These are phyloP conservation scores for Kwoniella heveanensis DNA, from an alignment of 768 basidiomycete species.

Conservation along the genomic window DNA sequence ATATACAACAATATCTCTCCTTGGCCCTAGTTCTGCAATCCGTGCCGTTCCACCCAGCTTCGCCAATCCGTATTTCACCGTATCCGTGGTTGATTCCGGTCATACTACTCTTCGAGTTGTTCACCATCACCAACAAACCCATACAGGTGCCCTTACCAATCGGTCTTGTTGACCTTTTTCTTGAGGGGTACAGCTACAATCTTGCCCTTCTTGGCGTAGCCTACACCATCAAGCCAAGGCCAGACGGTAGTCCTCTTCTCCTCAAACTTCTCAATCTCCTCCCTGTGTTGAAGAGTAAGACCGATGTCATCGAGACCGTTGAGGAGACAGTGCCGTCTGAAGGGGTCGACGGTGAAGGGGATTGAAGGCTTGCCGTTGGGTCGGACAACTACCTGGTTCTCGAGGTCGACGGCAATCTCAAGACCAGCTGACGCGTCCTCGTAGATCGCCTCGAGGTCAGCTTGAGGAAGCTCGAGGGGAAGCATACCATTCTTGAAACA, in stretches of 20 bases:
- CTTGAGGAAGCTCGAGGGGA: conserved; percentile 70
- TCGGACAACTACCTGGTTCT: conserved; percentile 72
- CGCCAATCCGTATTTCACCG: too few relatives aligned
- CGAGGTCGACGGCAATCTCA: conserved; percentile 81
- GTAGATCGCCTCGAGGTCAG: conserved; percentile 70
- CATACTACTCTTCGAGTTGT: too few relatives aligned
- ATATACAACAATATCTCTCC: conserved; percentile 2
- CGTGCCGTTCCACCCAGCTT: background rate
- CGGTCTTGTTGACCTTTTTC: conserved; percentile 47
- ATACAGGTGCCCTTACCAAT: conserved; percentile 50
- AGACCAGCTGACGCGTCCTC: conserved; percentile 74
- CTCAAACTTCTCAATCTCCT: conserved; percentile 78
- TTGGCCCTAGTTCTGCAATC: background rate
- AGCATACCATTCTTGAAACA: conserved; percentile 94
- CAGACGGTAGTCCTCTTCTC: conserved; percentile 71
- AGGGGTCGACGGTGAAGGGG: conserved; percentile 78
- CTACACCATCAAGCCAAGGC: conserved; percentile 97
- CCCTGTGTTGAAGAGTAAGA: conserved; percentile 79
- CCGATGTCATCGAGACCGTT: conserved; percentile 97
- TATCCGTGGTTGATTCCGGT: too few relatives aligned
- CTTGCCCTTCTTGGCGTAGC: conserved; percentile 70
- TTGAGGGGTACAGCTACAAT: conserved; percentile 50
- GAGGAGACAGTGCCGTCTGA: conserved; percentile 88
- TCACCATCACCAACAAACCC: background rate
- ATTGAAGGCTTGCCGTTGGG: conserved; percentile 70